These are phyloP conservation scores for Cochlearia excelsa DNA, from an alignment of 345 rosid species.

Conservation along the genomic window DNA sequence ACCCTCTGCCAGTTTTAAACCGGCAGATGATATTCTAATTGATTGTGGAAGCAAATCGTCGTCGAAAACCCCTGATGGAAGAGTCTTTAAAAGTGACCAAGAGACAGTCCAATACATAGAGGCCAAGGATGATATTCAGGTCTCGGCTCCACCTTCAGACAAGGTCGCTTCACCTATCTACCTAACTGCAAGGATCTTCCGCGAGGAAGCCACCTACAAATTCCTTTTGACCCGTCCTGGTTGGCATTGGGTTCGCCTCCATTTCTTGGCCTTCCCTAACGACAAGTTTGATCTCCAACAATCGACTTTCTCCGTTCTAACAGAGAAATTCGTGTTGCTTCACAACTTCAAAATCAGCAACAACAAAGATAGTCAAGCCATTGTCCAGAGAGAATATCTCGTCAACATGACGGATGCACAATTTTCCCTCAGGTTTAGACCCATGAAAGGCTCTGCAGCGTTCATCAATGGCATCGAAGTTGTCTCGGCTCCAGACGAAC, in stretches of 20 bases:
- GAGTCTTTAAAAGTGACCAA: slow-evolving; percentile 58
- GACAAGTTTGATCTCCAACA: slow-evolving; percentile 47
- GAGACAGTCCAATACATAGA: slow-evolving; percentile 43
- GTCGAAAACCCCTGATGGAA: slow-evolving; percentile 54
- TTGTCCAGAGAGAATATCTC: slow-evolving; percentile 58
- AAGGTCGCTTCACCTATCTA: slow-evolving; percentile 60
- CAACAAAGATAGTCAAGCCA: slow-evolving; percentile 33
- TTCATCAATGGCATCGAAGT: slow-evolving; percentile 73
- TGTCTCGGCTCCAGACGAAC: slow-evolving; percentile 63
- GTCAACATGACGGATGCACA: slow-evolving; percentile 48
- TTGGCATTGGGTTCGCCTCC: slow-evolving; percentile 75
- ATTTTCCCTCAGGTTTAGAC: slow-evolving; percentile 47
- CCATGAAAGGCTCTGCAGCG: slow-evolving; percentile 58
- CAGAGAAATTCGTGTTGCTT: slow-evolving; percentile 59
- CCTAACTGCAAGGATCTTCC: slow-evolving; percentile 55
- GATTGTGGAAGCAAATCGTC: slow-evolving; percentile 54
- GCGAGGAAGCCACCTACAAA: slow-evolving; percentile 48
- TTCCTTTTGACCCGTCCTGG: slow-evolving; percentile 54
- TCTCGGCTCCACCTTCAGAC: slow-evolving; percentile 45
- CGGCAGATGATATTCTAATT: slow-evolving; percentile 55
- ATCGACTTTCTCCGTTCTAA: slow-evolving; percentile 51
- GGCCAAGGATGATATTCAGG: slow-evolving; percentile 46
- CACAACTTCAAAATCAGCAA: slow-evolving; percentile 51
- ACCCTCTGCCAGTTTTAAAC: slow-evolving; percentile 36
- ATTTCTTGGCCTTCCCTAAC: slow-evolving; percentile 49